Percentiles rank a stretch among this genome's conserved stretches.
Evolutionary conservation across 177 flowering plant species (phyloP).

Genomic region (Vitis hybrid): DNA sequence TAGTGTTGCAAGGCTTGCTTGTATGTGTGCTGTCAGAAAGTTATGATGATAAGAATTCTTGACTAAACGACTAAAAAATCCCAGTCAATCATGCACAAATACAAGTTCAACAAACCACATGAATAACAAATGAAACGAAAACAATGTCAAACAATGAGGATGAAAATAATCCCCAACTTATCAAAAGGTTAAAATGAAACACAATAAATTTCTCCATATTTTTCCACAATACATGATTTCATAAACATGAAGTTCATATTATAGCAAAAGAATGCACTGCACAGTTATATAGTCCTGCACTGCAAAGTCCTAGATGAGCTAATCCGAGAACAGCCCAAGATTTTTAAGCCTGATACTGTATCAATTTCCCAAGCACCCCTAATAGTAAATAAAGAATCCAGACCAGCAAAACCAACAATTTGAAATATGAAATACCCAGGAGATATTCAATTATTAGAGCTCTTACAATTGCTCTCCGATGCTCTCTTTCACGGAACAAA

Average conservation of each 20-base stretch:
- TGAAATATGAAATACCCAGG: background rate
- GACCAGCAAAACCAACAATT: background rate
- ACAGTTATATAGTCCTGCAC: too few species aligned
- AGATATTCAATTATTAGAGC: background rate
- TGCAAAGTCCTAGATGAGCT: too few species aligned
- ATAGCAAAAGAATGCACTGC: too few species aligned
- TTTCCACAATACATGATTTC: too few species aligned
- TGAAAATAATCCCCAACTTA: too few species aligned
- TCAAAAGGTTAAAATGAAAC: too few species aligned
- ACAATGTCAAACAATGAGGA: too few species aligned
- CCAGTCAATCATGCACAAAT: background rate
- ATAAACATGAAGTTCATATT: too few species aligned
- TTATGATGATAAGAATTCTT: background rate
- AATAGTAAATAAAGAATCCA: background rate
- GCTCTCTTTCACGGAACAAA: conserved; percentile 75
- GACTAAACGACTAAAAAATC: background rate
- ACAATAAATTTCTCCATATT: too few species aligned
- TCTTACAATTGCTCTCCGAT: conserved; percentile 78
- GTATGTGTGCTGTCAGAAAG: conserved; percentile 54
- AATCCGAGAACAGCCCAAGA: too few species aligned
- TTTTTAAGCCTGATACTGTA: too few species aligned
- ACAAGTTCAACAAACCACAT: background rate
- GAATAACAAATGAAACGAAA: background rate
- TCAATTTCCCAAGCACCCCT: too few species aligned
- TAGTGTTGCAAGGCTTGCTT: conserved; percentile 86